Conservation (phyloP, 1,284 basidiomycete genomes). For the Grifola frondosa region DNA sequence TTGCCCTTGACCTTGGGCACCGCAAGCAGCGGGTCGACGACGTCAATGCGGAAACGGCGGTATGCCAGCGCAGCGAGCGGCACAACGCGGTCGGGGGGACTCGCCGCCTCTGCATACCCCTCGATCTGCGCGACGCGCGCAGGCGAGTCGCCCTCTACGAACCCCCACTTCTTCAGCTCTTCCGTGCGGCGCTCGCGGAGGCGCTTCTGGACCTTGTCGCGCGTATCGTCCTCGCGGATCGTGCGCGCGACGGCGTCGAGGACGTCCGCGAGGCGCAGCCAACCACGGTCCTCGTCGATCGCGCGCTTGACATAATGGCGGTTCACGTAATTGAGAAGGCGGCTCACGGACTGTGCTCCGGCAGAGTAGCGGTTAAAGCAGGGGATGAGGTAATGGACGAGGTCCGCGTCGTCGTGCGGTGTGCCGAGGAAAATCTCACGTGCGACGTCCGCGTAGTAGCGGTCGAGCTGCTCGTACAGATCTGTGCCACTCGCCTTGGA, state of each 20-base stretch:
- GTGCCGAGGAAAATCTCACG: slow-evolving; percentile 61
- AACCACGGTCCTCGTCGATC: slow-evolving; percentile 73
- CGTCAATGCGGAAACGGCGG: slow-evolving; percentile 68
- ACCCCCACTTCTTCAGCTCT: slow-evolving; percentile 73
- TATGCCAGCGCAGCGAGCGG: slow-evolving; percentile 61
- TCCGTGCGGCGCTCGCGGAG: slow-evolving; percentile 56
- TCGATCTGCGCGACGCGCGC: slow-evolving; percentile 56
- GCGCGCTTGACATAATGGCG: slow-evolving; percentile 76
- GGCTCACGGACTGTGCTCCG: slow-evolving; percentile 63
- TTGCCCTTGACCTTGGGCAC: slow-evolving; percentile 59
- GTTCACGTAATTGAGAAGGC: slow-evolving; percentile 76
- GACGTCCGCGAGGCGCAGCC: slow-evolving; percentile 67
- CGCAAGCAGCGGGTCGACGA: slow-evolving; percentile 66
- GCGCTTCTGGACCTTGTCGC: slow-evolving; percentile 55
- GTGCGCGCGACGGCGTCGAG: slow-evolving; percentile 60
- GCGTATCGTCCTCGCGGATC: slow-evolving; percentile 49
- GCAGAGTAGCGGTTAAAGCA: slow-evolving; percentile 67
- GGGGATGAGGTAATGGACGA: slow-evolving; percentile 68
- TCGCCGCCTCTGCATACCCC: slow-evolving; percentile 71
- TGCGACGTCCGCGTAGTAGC: slow-evolving; percentile 58
- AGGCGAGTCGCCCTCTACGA: slow-evolving; percentile 47
- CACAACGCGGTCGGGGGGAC: slow-evolving; percentile 61
- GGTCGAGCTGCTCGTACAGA: slow-evolving; percentile 69
- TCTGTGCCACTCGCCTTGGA: slow-evolving; percentile 52
- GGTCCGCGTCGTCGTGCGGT: slow-evolving; percentile 61